Evolutionary conservation across 345 rosid species (phyloP), one percentile per base, ranked within the genome.

Genomic region (Cardamine resedifolia): DNA sequence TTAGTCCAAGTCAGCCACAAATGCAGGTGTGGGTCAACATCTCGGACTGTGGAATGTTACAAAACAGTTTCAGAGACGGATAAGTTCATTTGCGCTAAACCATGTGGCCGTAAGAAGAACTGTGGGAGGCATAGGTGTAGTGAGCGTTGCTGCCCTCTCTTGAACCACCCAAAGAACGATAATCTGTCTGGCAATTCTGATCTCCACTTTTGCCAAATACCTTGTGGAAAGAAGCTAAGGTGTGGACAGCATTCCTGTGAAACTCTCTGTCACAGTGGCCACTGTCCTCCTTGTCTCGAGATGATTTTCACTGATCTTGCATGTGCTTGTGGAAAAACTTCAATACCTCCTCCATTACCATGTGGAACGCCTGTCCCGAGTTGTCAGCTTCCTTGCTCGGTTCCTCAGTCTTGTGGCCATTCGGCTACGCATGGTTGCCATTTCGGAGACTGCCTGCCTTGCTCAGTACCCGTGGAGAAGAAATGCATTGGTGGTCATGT

Each of bases 61-160:
- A 84, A 70, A 79, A 87, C 84, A 52, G 81, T 72, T 44, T 68
- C 52, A 43, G 83, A 78, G 61, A 72, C 71, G 61, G 89, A 85
- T 59, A 78, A 71, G 36, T 86, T 92, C 71, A 72, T 79, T n/a
- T 90, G 96, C 49, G 85, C 81, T 31, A 92, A 88, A 77, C 82
- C 85, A 55, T 92, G 98, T 68, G 88, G 88, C 16, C 64, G 71
- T 47, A 92, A 92, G 86, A 92, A 90, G 67, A 90, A 75, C 44
- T 90, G 93, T 30, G 91, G 96, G 36, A 87, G 98, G 74, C 96
- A 90, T 58, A 81, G 94, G n/a, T 92, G 94, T 55, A 92, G 86
- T 21, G 96, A 89, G 64, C 84, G 90, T 36, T 91, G 97, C 50
- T 91, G 96, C 72, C 96, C 96, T 74, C 85, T 85, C 60, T 84